These are phyloP conservation scores for Halenospora varia DNA, from an alignment of 495 filamentous ascomycete genomes.

Conservation along the genomic window DNA sequence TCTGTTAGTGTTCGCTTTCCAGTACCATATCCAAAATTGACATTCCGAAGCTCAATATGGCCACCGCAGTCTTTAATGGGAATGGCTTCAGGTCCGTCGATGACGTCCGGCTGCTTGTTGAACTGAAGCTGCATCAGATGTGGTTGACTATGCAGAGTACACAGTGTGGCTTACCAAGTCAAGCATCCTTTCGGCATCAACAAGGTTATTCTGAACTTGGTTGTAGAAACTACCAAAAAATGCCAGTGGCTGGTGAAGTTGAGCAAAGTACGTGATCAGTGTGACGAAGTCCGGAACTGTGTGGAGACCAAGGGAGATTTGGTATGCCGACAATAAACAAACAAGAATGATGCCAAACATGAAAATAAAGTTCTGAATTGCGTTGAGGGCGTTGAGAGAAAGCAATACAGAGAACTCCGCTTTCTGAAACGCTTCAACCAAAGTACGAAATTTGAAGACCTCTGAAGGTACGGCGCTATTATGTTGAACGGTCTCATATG, in stretches of 20 bases:
- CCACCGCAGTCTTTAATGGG: constrained; percentile 66
- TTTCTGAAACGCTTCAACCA: constrained; percentile 20
- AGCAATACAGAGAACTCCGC: constrained; percentile 15
- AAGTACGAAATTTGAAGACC: constrained; percentile 17
- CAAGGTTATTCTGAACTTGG: constrained; percentile 52
- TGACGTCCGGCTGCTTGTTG: constrained; percentile 87
- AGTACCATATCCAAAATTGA: constrained; percentile 87
- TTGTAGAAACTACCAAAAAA: constrained; percentile 58
- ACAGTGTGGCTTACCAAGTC: constrained; percentile 50
- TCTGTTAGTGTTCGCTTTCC: constrained; percentile 82
- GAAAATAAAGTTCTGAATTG: constrained; percentile 13
- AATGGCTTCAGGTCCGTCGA: constrained; percentile 51
- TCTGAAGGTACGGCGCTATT: constrained; percentile 23
- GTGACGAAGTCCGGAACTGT: constrained; percentile 65
- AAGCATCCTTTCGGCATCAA: constrained; percentile 68
- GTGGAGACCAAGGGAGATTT: constrained; percentile 49
- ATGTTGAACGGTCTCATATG: constrained; percentile 16
- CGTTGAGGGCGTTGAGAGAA: constrained; percentile 12
- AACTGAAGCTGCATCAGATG: constrained; percentile 39
- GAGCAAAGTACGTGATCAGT: constrained; percentile 64
- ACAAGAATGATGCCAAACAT: constrained; percentile 6
- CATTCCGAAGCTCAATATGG: constrained; percentile 78
- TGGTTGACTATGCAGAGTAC: not conserved
- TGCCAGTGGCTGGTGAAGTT: constrained; percentile 52
- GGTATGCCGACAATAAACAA: constrained; percentile 57